Evolutionary conservation across 148 eudicot genomes (phyloP).

Genomic region (Vaccinium corymbosum): DNA sequence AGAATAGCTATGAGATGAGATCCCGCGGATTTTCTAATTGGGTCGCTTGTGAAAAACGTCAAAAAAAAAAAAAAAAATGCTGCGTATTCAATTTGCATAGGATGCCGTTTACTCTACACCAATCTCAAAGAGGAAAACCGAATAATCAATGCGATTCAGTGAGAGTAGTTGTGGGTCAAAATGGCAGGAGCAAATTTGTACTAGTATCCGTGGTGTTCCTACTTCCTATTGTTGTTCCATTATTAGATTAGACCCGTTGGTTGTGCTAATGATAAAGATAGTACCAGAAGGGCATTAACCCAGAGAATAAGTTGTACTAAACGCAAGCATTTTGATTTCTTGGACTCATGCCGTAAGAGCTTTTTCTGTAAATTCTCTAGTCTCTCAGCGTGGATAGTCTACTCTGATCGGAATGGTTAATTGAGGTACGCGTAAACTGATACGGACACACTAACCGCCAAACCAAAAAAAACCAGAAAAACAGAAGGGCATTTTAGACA

Average conservation of each 20-base stretch:
- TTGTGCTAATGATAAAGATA: too few species aligned
- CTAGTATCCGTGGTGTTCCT: not conserved
- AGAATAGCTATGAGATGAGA: not conserved
- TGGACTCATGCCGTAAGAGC: too few species aligned
- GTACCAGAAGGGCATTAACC: too few species aligned
- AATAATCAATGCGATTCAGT: not conserved
- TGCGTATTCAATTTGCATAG: not conserved
- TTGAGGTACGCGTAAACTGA: too few species aligned
- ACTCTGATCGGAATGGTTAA: too few species aligned
- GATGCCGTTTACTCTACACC: not conserved
- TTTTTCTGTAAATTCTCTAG: too few species aligned
- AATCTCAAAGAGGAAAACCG: not conserved
- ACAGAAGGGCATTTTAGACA: not conserved
- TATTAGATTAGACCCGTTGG: not conserved
- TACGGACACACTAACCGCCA: too few species aligned
- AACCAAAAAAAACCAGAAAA: too few species aligned
- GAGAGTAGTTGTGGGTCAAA: constrained; percentile 1
- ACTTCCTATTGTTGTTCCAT: not conserved
- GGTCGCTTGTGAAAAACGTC: not conserved
- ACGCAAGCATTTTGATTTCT: too few species aligned
- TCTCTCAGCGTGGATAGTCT: too few species aligned
- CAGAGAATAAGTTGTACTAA: too few species aligned
- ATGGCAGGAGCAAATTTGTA: too few species aligned
- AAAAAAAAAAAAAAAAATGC: not conserved
- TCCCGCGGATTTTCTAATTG: not conserved